Base-by-base conservation (phyloP, 1,139 yeast species). In the Suhomyces maxii region DNA sequence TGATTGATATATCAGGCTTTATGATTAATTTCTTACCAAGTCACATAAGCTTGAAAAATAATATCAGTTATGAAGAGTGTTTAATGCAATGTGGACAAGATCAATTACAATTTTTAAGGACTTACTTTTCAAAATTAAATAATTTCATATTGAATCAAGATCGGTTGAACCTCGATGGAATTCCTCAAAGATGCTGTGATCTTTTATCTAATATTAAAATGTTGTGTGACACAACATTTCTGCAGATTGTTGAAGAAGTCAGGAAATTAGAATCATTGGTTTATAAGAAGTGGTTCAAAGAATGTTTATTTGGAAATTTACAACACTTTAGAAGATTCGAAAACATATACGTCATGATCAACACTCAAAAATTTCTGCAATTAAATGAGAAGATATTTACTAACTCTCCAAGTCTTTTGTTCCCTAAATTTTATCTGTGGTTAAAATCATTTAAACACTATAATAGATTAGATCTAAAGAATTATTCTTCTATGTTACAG, bases 401-500 rank as follows among this genome's bases (percentile, higher is more conserved):
- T 1, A 54, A 56, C 23, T 58, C 62, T 14, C 69, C 71, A 3
- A 56, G 55, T 12, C 49, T 67, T 13, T 43, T 64, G 39, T 67
- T 64, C 46, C 69, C 68, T 3, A 41, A 47, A 23, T 65, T 66
- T 49, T 64, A 66, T 49, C 46, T 53, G 11, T 53, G 52, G 36
- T 33, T 62, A 26, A 26, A 36, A n/a, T 12, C 28, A 9, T 40
- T 40, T 28, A 39, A 34, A 11, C 28, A 36, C 30, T 37, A 40
- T 26, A 34, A 40, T 14, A 33, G 32, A 37, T 26, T 46, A 14
- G 18, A 39, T 8, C 34, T 48, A 26, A 11, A 26, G 2, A 40
- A 40, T n/a, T 42, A 37, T 33, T 26, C 33, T 7, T 14, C 23
- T 3, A 50, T 46, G 44, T 11, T 48, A 7, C n/a, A 34, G 14